Conservation (phyloP, 352 stramenopile species). For the Thraustochytrium striatum region DNA sequence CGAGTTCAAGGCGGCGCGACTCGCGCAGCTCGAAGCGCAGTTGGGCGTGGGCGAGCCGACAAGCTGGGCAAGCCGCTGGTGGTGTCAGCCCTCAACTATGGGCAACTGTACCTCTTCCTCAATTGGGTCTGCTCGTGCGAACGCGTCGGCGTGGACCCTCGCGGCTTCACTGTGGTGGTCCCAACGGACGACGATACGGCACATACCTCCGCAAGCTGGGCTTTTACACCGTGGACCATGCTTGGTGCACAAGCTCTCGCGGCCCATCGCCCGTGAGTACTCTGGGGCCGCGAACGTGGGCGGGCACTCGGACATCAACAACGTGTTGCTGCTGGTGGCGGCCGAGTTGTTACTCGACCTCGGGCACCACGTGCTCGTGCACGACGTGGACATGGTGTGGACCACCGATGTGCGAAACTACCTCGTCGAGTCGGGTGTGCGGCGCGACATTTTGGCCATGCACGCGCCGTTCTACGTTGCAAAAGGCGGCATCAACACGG, state of each 20-base stretch:
- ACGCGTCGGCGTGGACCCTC: not conserved
- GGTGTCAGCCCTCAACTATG: constrained; percentile 8
- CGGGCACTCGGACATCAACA: constrained; percentile 12
- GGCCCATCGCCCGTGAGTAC: not conserved
- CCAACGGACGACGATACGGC: not conserved
- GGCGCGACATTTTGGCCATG: not conserved
- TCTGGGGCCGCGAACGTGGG: not conserved
- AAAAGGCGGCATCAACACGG: constrained; percentile 7
- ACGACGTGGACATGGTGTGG: not conserved
- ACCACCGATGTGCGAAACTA: not conserved
- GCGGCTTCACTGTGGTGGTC: not conserved
- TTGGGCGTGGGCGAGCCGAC: not conserved
- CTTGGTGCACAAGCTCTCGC: not conserved
- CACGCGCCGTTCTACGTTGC: not conserved
- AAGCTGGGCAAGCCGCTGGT: not conserved
- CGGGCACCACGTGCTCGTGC: not conserved
- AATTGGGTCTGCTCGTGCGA: constrained; percentile 18
- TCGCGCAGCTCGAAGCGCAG: not conserved
- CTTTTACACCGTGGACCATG: not conserved
- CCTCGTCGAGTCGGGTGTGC: not conserved
- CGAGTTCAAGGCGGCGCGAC: not conserved
- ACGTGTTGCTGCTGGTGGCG: not conserved
- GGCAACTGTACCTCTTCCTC: not conserved
- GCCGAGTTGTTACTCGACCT: not conserved
- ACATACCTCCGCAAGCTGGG: not conserved